Evolutionary conservation across 2,329 filamentous ascomycete species (phyloP).

Genomic region (Hypoxylon sp.): DNA sequence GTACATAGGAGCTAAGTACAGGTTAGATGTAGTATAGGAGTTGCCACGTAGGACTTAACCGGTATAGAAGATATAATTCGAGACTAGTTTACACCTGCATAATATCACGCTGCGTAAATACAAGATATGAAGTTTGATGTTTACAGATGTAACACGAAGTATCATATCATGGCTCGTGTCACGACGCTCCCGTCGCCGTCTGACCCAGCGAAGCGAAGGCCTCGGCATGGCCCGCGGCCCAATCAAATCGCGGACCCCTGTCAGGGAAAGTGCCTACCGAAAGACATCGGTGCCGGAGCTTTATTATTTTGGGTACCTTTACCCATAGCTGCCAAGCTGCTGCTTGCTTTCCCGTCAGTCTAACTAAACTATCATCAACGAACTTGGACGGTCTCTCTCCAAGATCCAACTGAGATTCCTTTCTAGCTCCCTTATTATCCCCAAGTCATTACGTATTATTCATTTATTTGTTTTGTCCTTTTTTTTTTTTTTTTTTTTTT

Average conservation of each 20-base stretch:
- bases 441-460: neutral
- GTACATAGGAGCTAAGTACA: neutral
- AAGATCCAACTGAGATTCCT: neutral
- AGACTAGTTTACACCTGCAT: neutral
- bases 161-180: neutral
- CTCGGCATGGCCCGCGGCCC: slow-evolving; percentile 31
- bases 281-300: slow-evolving; percentile 25
- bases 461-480: neutral
- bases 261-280: slow-evolving; percentile 15
- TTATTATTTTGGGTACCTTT: slow-evolving; percentile 14
- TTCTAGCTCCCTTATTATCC: neutral
- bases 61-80: neutral
- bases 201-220: slow-evolving; percentile 11
- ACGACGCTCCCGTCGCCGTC: neutral
- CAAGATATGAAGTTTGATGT: neutral
- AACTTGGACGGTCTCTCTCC: neutral
- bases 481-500: neutral
- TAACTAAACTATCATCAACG: neutral
- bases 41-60: neutral
- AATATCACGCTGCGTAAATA: neutral
- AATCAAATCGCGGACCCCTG: slow-evolving; percentile 25
- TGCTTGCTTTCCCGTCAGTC: neutral
- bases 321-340: neutral
- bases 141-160: neutral
- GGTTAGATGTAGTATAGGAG: slow-evolving; percentile 1